phyloP scores from a whole-genome alignment of 75 land plant genomes.

The Cunninghamia lanceolata region DNA sequence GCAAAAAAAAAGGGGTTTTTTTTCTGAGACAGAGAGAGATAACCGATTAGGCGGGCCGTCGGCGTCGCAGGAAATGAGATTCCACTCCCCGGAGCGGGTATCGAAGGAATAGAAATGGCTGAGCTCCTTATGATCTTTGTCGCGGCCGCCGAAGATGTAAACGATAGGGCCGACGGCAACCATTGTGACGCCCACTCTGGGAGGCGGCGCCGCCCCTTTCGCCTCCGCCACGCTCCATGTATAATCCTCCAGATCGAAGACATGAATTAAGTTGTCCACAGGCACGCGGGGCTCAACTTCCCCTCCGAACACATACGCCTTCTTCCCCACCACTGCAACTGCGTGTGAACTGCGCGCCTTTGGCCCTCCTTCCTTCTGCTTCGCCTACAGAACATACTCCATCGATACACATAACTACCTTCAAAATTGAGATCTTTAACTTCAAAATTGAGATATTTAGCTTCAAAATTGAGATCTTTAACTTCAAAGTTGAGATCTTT shows the following conservation, averaged over 20 bases:
- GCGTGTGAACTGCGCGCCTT: slow-evolving; percentile 92
- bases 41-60: slow-evolving; percentile 68
- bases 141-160: slow-evolving; percentile 90
- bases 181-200: slow-evolving; percentile 95
- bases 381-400: slow-evolving; percentile 26
- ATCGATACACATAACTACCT: not conserved
- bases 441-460: too few relatives aligned
- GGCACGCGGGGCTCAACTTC: slow-evolving; percentile 89
- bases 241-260: slow-evolving; percentile 59
- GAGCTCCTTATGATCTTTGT: slow-evolving; percentile 71
- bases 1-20: not conserved
- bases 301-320: slow-evolving; percentile 89
- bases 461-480: not conserved
- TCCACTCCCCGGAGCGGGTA: slow-evolving; percentile 58
- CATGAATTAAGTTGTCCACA: slow-evolving; percentile 75
- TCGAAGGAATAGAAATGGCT: slow-evolving; percentile 79
- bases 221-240: slow-evolving; percentile 65
- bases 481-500: not conserved
- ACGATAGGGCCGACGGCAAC: slow-evolving; percentile 48
- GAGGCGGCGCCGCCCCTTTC: slow-evolving; percentile 73
- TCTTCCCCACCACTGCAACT: slow-evolving; percentile 63
- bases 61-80: slow-evolving; percentile 52
- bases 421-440: not conserved
- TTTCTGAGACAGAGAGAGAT: not conserved
- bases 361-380: slow-evolving; percentile 63